phyloP scores from a whole-genome alignment of 345 rosid species.

The Excoecaria cochinchinensis region DNA sequence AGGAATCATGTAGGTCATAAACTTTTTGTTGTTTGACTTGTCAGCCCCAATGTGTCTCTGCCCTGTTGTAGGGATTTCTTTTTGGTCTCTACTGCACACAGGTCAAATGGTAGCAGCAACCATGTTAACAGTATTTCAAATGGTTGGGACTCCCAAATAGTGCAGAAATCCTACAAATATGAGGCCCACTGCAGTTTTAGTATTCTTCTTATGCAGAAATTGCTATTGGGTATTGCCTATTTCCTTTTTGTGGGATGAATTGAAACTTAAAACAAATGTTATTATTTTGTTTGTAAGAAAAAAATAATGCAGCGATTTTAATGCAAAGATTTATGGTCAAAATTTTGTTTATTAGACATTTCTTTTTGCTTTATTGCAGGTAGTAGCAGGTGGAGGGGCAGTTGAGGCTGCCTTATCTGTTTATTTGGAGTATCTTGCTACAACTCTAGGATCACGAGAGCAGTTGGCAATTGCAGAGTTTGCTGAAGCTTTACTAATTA shows the following conservation, averaged over 20 bases:
- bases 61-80: neutral
- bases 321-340: neutral
- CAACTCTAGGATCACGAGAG: conserved; percentile 89
- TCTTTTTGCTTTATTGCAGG: conserved; percentile 42
- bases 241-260: neutral
- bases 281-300: neutral
- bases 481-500: conserved; percentile 80
- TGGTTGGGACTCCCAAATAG: neutral
- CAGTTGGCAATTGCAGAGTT: conserved; percentile 95
- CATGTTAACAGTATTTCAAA: neutral
- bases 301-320: neutral
- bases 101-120: too few relatives aligned
- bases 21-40: neutral
- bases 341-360: neutral
- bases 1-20: neutral
- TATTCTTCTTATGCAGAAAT: neutral
- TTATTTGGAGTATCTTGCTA: conserved; percentile 87
- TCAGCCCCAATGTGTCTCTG: neutral
- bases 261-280: neutral
- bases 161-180: neutral
- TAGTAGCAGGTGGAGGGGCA: conserved; percentile 99
- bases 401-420: conserved; percentile 92
- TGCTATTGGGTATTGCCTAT: neutral
- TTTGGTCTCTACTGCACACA: neutral
- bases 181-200: neutral